Evolutionary conservation across 2,329 filamentous ascomycete genomes (phyloP).

Genomic region (Hypoxylon sp.): DNA sequence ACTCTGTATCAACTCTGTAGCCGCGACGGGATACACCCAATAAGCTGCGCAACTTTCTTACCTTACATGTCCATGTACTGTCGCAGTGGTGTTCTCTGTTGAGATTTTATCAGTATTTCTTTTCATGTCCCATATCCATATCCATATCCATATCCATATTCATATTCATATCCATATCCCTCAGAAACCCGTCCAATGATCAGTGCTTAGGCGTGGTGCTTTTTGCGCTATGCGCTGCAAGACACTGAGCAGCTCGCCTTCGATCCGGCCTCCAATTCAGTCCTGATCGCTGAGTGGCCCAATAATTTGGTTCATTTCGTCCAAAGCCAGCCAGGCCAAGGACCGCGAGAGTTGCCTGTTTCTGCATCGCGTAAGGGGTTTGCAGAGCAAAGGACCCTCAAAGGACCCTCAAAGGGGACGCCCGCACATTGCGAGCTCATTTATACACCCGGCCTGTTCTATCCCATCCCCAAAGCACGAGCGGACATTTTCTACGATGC

Average conservation of each 20-base stretch:
- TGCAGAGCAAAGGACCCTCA: slow-evolving; percentile 24
- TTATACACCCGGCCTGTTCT: slow-evolving; percentile 25
- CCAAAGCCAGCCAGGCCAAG: slow-evolving; percentile 16
- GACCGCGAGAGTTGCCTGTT: slow-evolving; percentile 33
- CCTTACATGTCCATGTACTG: slow-evolving; percentile 11
- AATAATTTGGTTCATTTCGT: slow-evolving; percentile 30
- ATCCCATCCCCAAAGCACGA: slow-evolving; percentile 14
- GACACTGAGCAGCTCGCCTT: slow-evolving; percentile 29
- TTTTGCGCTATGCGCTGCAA: slow-evolving; percentile 34
- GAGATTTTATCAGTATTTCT: slow-evolving; percentile 21
- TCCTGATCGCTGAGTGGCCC: slow-evolving; percentile 37
- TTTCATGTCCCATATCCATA: background rate
- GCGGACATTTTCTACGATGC: slow-evolving; percentile 33
- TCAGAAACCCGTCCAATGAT: slow-evolving; percentile 28
- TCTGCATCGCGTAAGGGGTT: slow-evolving; percentile 39
- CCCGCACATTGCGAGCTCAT: slow-evolving; percentile 21
- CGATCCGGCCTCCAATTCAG: slow-evolving; percentile 31
- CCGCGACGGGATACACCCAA: slow-evolving; percentile 7
- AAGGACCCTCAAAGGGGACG: slow-evolving; percentile 17
- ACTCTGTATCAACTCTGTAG: slow-evolving; percentile 5
- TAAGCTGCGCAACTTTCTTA: slow-evolving; percentile 6
- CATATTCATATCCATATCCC: too few relatives aligned
- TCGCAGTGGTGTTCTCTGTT: slow-evolving; percentile 26
- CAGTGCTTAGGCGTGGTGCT: slow-evolving; percentile 23
- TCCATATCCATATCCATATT: too few relatives aligned